These are phyloP conservation scores for Dipteronia sinensis DNA, from an alignment of 345 rosid species.

Conservation along the genomic window DNA sequence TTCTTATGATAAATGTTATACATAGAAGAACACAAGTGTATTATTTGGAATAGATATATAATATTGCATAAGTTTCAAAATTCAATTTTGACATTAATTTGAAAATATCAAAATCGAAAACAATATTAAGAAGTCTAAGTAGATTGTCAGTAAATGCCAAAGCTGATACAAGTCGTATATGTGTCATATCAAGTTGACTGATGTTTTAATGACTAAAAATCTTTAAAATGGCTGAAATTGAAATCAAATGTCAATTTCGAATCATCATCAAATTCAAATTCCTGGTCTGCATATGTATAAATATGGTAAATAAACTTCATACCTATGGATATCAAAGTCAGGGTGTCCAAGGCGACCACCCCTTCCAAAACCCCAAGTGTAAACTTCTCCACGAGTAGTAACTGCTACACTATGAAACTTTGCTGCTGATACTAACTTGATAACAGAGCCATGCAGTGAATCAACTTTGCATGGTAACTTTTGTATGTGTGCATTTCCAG, in stretches of 20 bases:
- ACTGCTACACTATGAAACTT: slow-evolving; percentile 95
- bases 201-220: not conserved
- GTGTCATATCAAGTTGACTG: not conserved
- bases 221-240: not conserved
- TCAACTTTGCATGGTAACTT: slow-evolving; percentile 94
- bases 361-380: slow-evolving; percentile 98
- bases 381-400: slow-evolving; percentile 73
- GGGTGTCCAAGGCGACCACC: slow-evolving; percentile 99
- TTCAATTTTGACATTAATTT: not conserved
- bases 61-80: not conserved
- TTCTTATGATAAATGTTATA: slow-evolving; percentile 5
- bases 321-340: slow-evolving; percentile 99
- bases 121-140: not conserved
- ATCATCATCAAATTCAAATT: slow-evolving; percentile 1
- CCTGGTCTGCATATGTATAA: not conserved
- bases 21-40: not conserved
- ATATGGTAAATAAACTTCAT: not conserved
- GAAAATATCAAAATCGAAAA: not conserved
- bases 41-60: not conserved
- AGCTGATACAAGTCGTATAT: not conserved
- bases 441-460: slow-evolving; percentile 69
- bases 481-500: slow-evolving; percentile 85
- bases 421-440: slow-evolving; percentile 82
- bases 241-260: not conserved
- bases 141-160: not conserved